Conservation (phyloP, 331 rosid species). For the Arachis monticola region DNA sequence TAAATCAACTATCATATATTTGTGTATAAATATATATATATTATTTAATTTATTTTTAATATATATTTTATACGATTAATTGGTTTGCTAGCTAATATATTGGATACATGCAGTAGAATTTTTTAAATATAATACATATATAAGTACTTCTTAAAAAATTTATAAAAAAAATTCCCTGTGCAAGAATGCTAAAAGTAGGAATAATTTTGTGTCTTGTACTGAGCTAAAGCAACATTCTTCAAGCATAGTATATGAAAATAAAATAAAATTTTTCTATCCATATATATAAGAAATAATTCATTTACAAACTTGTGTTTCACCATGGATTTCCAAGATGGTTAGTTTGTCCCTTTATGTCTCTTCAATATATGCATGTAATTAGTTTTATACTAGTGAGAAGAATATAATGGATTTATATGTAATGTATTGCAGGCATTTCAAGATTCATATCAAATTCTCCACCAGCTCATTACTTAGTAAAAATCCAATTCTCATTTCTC, state of each 20-base stretch:
- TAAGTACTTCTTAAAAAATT: not conserved
- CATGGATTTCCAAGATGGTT: conserved; percentile 51
- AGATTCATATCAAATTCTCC: conserved; percentile 53
- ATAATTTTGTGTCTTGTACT: conserved; percentile 32
- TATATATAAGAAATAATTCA: conserved; percentile 10
- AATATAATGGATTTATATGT: not conserved
- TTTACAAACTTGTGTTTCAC: conserved; percentile 7
- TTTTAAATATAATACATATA: not conserved
- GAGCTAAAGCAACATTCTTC: conserved; percentile 20
- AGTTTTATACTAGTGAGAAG: no score
- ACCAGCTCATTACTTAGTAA: conserved; percentile 57
- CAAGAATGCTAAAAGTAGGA: conserved; percentile 20
- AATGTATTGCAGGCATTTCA: conserved; percentile 46
- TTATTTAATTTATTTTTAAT: no score
- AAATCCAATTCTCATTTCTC: conserved; percentile 62
- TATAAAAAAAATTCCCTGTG: not conserved
- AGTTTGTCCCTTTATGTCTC: no score
- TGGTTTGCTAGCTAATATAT: no score
- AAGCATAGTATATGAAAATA: conserved; percentile 38
- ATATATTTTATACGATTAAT: no score
- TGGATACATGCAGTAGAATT: no score
- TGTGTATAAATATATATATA: no score
- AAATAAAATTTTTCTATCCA: not conserved
- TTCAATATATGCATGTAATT: not conserved
- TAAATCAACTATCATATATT: no score